Evolutionary conservation across 257 asterid genomes (phyloP).

Genomic region (Catharanthus roseus): DNA sequence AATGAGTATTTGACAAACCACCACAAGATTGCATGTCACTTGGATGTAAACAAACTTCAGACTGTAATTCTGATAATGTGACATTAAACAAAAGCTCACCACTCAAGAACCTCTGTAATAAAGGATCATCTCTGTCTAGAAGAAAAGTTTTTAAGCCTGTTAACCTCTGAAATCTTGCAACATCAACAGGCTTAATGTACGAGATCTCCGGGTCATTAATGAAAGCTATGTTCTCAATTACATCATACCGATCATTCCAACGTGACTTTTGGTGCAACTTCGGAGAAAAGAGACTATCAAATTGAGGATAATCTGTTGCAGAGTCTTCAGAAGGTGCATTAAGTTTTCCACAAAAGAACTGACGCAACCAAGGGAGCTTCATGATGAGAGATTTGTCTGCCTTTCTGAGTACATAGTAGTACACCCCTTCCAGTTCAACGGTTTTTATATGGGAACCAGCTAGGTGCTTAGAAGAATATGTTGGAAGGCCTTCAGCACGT

Average conservation of each 20-base stretch:
- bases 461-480: slow-evolving; percentile 34
- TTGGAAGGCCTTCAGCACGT: slow-evolving; percentile 32
- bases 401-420: slow-evolving; percentile 48
- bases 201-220: slow-evolving; percentile 36
- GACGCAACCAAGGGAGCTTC: slow-evolving; percentile 35
- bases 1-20: slow-evolving; percentile 13
- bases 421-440: slow-evolving; percentile 44
- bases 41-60: slow-evolving; percentile 16
- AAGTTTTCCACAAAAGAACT: slow-evolving; percentile 42
- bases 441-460: slow-evolving; percentile 39
- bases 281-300: slow-evolving; percentile 51
- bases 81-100: slow-evolving; percentile 13
- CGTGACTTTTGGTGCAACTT: slow-evolving; percentile 37
- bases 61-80: slow-evolving; percentile 11
- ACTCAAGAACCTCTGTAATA: slow-evolving; percentile 19
- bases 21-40: slow-evolving; percentile 2
- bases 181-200: slow-evolving; percentile 28
- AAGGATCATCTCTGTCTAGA: slow-evolving; percentile 30
- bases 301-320: slow-evolving; percentile 27
- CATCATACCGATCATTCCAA: slow-evolving; percentile 17
- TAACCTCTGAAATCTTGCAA: slow-evolving; percentile 50
- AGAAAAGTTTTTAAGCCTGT: slow-evolving; percentile 40
- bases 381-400: slow-evolving; percentile 41
- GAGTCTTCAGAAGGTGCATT: slow-evolving; percentile 24
- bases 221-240: slow-evolving; percentile 42